Conservation (phyloP, 2,329 filamentous ascomycete genomes). For the Colletotrichum spinosum region DNA sequence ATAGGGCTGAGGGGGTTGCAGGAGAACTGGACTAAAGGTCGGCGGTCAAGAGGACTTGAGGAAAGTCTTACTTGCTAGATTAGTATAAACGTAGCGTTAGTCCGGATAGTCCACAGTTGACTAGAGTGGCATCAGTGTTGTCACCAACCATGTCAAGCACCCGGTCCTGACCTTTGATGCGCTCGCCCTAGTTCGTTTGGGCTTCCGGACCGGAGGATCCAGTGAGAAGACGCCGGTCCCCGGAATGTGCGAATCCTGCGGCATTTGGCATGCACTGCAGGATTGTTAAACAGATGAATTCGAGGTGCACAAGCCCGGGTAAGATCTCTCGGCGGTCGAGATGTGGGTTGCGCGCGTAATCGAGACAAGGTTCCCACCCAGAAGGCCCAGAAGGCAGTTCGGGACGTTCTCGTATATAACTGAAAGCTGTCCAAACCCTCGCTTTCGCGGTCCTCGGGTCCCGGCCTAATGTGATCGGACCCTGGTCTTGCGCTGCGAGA, state of each 20-base stretch:
- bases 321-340: too few relatives aligned
- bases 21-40: too few relatives aligned
- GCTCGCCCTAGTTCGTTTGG: constrained; percentile 29
- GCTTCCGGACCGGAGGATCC: constrained; percentile 16
- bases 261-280: constrained; percentile 2
- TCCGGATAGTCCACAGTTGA: constrained; percentile 6
- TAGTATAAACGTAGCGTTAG: constrained; percentile 15
- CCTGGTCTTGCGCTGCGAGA: constrained; percentile 9
- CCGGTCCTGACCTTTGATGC: constrained; percentile 36
- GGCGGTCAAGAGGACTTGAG: not conserved
- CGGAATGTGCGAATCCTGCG: constrained; percentile 27
- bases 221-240: constrained; percentile 31
- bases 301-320: not conserved
- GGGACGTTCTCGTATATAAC: not conserved
- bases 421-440: too few relatives aligned
- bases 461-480: not conserved
- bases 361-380: not conserved
- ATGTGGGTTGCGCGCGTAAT: too few relatives aligned
- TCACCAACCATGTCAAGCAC: constrained; percentile 37
- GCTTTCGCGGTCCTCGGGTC: constrained; percentile 13
- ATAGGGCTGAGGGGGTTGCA: too few relatives aligned
- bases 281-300: not conserved
- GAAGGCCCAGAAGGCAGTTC: constrained; percentile 1
- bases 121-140: constrained; percentile 30
- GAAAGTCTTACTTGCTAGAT: constrained; percentile 31